Evolutionary conservation across 1,139 yeast genomes (phyloP).

Genomic region (Hemisphaericaspora subhashii): DNA sequence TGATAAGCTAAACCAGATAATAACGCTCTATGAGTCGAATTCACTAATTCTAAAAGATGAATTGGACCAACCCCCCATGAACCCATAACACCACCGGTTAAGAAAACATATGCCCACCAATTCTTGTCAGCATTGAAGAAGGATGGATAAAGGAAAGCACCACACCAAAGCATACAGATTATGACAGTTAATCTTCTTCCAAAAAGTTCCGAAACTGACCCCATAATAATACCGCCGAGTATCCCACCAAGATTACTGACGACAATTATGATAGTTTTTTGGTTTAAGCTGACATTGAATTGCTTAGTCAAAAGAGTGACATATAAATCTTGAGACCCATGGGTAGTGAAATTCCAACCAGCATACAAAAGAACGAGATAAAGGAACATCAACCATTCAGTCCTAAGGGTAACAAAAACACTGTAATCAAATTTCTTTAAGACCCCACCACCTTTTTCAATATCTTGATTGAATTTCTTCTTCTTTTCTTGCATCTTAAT

Average conservation of each 20-base stretch:
- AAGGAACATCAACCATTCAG: slow-evolving; percentile 44
- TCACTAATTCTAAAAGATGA: slow-evolving; percentile 37
- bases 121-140: slow-evolving; percentile 28
- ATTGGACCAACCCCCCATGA: slow-evolving; percentile 42
- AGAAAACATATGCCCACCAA: slow-evolving; percentile 29
- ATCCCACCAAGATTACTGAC: slow-evolving; percentile 54
- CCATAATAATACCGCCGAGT: slow-evolving; percentile 48
- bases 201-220: slow-evolving; percentile 43
- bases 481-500: slow-evolving; percentile 19
- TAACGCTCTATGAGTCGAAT: slow-evolving; percentile 36
- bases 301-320: slow-evolving; percentile 49
- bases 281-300: slow-evolving; percentile 30
- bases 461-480: slow-evolving; percentile 11
- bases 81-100: slow-evolving; percentile 33
- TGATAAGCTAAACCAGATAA: slow-evolving; percentile 41
- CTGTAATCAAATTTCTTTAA: slow-evolving; percentile 16
- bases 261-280: slow-evolving; percentile 46
- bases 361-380: slow-evolving; percentile 49
- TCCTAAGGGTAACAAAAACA: slow-evolving; percentile 26
- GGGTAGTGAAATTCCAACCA: slow-evolving; percentile 53
- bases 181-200: slow-evolving; percentile 50
- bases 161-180: slow-evolving; percentile 28
- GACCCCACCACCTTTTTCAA: slow-evolving; percentile 9
- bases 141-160: slow-evolving; percentile 37
- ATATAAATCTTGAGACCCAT: slow-evolving; percentile 56